Evolutionary conservation across 169 alveolate genomes (phyloP).

Genomic region (Neospora caninum): DNA sequence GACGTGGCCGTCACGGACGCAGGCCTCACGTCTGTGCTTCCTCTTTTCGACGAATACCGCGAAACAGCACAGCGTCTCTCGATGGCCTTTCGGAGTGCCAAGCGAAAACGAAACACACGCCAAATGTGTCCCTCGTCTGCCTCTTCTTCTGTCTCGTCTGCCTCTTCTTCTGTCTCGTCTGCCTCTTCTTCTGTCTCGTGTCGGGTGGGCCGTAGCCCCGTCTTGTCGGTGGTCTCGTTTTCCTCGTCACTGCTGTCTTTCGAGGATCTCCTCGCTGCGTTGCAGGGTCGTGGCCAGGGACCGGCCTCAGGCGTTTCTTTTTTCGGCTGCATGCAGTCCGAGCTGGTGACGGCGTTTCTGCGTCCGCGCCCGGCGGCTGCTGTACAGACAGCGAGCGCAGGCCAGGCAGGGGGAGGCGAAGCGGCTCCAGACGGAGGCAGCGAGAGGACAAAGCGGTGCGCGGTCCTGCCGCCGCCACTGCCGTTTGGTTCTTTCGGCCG

Average conservation of each 20-base stretch:
- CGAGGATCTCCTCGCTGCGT: too few relatives aligned
- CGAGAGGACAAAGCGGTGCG: neutral
- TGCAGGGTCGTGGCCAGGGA: too few relatives aligned
- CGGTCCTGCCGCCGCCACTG: neutral
- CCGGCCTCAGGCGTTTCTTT: too few relatives aligned
- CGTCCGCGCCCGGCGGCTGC: too few relatives aligned
- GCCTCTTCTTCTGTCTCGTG: neutral
- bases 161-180: neutral
- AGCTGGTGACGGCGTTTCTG: too few relatives aligned
- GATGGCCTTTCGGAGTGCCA: neutral
- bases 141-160: neutral
- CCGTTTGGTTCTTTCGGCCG: constrained; percentile 6
- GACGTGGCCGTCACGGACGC: neutral
- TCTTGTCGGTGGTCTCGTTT: too few relatives aligned
- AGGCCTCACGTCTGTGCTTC: neutral
- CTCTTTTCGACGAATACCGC: neutral
- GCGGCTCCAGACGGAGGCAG: neutral
- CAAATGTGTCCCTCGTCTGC: neutral
- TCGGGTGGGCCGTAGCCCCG: too few relatives aligned
- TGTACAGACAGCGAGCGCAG: neutral
- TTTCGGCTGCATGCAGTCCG: too few relatives aligned
- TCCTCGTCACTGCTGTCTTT: too few relatives aligned
- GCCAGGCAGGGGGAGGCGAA: neutral
- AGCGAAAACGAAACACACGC: neutral
- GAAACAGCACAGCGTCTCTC: neutral